These are phyloP conservation scores for Hibiscus trionum DNA, from an alignment of 345 rosid genomes.

Conservation along the genomic window DNA sequence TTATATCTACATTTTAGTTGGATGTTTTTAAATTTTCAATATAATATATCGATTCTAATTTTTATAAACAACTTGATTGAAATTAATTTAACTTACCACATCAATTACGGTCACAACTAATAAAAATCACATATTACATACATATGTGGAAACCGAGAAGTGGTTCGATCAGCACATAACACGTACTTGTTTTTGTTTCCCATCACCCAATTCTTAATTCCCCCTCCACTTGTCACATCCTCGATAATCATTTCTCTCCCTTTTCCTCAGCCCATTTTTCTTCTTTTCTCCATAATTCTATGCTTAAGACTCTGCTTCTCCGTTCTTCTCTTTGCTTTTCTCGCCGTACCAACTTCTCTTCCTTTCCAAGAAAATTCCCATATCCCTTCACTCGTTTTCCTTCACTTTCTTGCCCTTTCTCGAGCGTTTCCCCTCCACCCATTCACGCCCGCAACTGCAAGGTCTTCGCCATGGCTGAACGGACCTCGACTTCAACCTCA, in stretches of 20 bases:
- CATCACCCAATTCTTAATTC: neutral
- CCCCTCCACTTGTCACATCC: conserved; percentile 2
- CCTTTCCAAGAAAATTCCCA: conserved; percentile 15
- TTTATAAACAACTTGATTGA: too few relatives aligned
- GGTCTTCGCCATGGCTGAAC: conserved; percentile 42
- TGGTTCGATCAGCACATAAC: too few relatives aligned
- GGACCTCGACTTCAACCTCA: conserved; percentile 22
- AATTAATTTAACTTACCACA: too few relatives aligned
- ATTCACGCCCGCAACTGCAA: conserved; percentile 23
- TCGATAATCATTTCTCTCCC: neutral
- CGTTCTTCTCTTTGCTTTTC: conserved; percentile 23
- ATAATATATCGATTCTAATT: too few relatives aligned
- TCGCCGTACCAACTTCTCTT: conserved; percentile 17
- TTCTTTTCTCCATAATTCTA: neutral
- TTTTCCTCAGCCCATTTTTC: neutral
- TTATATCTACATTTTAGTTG: too few relatives aligned
- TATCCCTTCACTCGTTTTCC: conserved; percentile 7
- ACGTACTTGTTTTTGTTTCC: too few relatives aligned
- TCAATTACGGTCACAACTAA: too few relatives aligned
- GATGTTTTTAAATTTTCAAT: too few relatives aligned
- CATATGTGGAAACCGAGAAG: neutral
- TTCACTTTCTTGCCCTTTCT: conserved; percentile 19
- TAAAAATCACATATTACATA: too few relatives aligned
- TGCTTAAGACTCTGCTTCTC: conserved; percentile 23
- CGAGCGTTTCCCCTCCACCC: conserved; percentile 23